Conservation (phyloP, 2,329 filamentous ascomycete species). For the Aspergillus fijiensis region DNA sequence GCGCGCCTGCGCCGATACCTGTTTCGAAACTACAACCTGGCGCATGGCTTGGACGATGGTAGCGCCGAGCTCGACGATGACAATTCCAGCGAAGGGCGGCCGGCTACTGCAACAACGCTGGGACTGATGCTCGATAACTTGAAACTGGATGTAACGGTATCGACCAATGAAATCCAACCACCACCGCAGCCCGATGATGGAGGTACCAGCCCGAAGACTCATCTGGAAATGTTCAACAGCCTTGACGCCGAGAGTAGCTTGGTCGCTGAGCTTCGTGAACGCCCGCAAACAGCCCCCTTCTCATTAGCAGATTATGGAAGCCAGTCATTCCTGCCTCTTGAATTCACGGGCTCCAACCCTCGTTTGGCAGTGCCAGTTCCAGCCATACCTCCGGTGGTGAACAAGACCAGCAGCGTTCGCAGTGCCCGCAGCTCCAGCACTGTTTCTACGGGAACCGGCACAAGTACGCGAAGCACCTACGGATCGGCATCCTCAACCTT, state of each 20-base stretch:
- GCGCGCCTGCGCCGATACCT: conserved; percentile 46
- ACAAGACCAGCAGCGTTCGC: conserved; percentile 36
- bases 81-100: conserved; percentile 37
- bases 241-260: conserved; percentile 19
- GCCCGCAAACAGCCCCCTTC: conserved; percentile 29
- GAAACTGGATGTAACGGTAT: conserved; percentile 36
- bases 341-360: conserved; percentile 24
- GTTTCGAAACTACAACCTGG: conserved; percentile 46
- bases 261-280: conserved; percentile 21
- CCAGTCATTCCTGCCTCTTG: conserved; percentile 20
- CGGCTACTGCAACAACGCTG: conserved; percentile 39
- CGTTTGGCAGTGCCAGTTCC: conserved; percentile 35
- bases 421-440: conserved; percentile 40
- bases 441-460: conserved; percentile 35
- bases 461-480: conserved; percentile 36
- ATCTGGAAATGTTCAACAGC: conserved; percentile 23
- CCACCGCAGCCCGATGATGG: conserved; percentile 16
- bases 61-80: conserved; percentile 28
- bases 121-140: conserved; percentile 41
- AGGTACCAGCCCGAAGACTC: conserved; percentile 10
- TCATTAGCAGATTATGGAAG: conserved; percentile 16
- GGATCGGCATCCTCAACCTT: conserved; percentile 38
- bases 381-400: conserved; percentile 26
- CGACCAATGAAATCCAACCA: conserved; percentile 26
- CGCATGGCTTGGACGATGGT: conserved; percentile 34